Conservation (phyloP, 1,284 basidiomycete species). For the Leccinum pachyderme region DNA sequence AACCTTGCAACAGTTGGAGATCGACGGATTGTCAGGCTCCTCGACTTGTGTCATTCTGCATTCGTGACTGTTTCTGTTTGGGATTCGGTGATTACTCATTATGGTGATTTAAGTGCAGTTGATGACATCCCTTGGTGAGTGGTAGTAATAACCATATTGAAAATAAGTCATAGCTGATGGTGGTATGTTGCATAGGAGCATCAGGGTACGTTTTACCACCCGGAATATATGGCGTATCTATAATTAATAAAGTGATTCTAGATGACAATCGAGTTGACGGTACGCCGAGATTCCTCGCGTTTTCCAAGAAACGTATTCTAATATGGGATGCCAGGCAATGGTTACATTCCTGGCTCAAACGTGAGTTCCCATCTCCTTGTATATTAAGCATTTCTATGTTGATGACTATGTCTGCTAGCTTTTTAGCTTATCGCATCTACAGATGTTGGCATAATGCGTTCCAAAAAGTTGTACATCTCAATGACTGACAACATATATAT, state of each 20-base stretch:
- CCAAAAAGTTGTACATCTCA: background rate
- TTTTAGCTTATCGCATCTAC: conserved; percentile 28
- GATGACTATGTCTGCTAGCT: conserved; percentile 12
- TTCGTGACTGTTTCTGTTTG: conserved; percentile 25
- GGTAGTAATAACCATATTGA: no score
- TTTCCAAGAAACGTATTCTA: background rate
- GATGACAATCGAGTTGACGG: conserved; percentile 22
- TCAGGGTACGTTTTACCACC: conserved; percentile 18
- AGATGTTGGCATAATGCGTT: conserved; percentile 13
- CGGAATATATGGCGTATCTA: background rate
- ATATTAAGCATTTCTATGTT: background rate
- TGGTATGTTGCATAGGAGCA: conserved; percentile 15
- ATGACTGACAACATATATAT: background rate
- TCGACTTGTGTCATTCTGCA: conserved; percentile 25
- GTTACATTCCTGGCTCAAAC: conserved; percentile 26
- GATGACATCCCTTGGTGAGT: conserved; percentile 27
- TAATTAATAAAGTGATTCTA: conserved; percentile 5
- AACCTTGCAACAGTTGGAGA: background rate
- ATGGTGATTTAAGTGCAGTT: conserved; percentile 10
- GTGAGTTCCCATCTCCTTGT: background rate
- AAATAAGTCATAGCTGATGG: background rate
- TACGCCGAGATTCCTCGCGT: background rate
- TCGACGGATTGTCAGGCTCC: conserved; percentile 13
- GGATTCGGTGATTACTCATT: conserved; percentile 20
- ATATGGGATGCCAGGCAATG: conserved; percentile 18